Evolutionary conservation across 495 filamentous ascomycete genomes (phyloP).

Genomic region (Daldinia vernicosa): DNA sequence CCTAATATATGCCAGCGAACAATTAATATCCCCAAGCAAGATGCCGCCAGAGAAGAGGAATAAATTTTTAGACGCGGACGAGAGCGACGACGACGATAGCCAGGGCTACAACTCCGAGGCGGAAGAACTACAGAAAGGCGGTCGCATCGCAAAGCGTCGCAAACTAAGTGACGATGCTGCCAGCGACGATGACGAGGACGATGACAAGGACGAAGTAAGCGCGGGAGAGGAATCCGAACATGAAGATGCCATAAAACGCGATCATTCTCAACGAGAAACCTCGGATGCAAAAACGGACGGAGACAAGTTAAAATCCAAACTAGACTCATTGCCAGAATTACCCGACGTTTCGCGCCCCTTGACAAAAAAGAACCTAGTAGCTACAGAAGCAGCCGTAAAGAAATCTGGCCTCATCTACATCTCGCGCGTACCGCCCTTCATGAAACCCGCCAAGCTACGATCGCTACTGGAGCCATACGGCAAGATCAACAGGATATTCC

Average conservation of each 20-base stretch:
- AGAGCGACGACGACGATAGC: constrained; percentile 72
- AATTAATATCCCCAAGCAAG: neutral
- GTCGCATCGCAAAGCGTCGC: constrained; percentile 71
- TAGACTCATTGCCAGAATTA: constrained; percentile 47
- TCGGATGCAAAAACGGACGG: constrained; percentile 38
- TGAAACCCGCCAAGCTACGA: constrained; percentile 86
- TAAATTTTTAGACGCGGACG: constrained; percentile 74
- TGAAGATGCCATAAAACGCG: constrained; percentile 33
- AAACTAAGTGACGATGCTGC: constrained; percentile 61
- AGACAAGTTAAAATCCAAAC: constrained; percentile 26
- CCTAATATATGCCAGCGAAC: neutral
- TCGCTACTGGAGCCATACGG: constrained; percentile 80
- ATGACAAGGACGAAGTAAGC: constrained; percentile 42
- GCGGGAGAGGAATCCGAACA: constrained; percentile 41
- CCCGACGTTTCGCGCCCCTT: constrained; percentile 60
- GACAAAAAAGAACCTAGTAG: constrained; percentile 67
- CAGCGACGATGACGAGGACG: constrained; percentile 45
- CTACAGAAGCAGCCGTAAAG: constrained; percentile 63
- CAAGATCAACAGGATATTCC: constrained; percentile 83
- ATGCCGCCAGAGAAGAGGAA: constrained; percentile 79
- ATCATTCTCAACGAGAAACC: constrained; percentile 36
- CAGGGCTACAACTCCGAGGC: constrained; percentile 75
- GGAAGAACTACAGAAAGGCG: constrained; percentile 71
- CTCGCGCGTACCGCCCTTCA: constrained; percentile 90
- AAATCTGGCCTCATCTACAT: constrained; percentile 87